phyloP scores from a whole-genome alignment of 2,329 filamentous ascomycete species.

The Fusarium hainanense region DNA sequence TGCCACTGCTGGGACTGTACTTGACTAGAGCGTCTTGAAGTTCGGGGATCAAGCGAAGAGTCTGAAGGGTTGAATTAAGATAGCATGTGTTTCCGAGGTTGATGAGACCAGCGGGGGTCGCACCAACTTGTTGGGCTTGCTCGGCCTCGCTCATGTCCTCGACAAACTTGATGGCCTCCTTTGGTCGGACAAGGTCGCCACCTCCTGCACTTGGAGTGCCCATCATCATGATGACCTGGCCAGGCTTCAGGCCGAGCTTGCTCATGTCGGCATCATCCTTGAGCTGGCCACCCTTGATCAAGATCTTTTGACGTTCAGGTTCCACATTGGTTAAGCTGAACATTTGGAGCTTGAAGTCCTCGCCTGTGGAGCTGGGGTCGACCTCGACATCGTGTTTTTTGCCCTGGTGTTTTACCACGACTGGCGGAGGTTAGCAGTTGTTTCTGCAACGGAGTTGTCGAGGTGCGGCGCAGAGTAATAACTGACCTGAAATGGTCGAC shows the following conservation, averaged over 20 bases:
- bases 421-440: constrained; percentile 58
- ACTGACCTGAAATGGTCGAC: constrained; percentile 66
- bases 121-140: constrained; percentile 82
- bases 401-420: constrained; percentile 93
- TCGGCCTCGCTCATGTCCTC: constrained; percentile 99
- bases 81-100: constrained; percentile 99
- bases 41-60: constrained; percentile 88
- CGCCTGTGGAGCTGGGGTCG: constrained; percentile 83
- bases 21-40: constrained; percentile 80
- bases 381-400: constrained; percentile 96
- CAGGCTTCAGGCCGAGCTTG: constrained; percentile 84
- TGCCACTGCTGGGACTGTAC: constrained; percentile 55
- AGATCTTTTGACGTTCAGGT: constrained; percentile 93
- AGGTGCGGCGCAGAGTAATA: constrained; percentile 18
- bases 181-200: constrained; percentile 74
- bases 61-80: constrained; percentile 96
- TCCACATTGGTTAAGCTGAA: constrained; percentile 96
- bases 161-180: constrained; percentile 85
- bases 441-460: neutral
- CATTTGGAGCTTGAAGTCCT: constrained; percentile 95
- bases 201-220: constrained; percentile 81
- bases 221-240: constrained; percentile 95
- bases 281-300: constrained; percentile 92
- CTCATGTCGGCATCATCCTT: constrained; percentile 94
- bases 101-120: constrained; percentile 86